Evolutionary conservation across 352 stramenopile species (phyloP), one percentile per base, ranked within the genome.

Genomic region (Phytophthora pluvialis): DNA sequence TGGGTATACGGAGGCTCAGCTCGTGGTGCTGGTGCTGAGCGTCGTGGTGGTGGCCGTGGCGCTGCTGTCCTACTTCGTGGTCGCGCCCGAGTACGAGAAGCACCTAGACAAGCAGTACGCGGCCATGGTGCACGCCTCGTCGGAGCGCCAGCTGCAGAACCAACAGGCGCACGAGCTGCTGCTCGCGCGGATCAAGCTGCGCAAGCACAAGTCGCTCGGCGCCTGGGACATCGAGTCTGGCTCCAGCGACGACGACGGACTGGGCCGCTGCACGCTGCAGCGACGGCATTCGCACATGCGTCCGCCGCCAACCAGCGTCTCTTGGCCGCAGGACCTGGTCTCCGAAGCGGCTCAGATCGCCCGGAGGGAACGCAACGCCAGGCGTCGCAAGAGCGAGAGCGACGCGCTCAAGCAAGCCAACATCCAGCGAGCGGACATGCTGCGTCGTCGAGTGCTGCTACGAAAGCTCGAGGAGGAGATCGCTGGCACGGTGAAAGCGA

Each of bases 21-120:
- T 90, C 45, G 78, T 83, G 47, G 44, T 85, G 46, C 60, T 90
- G 5, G 77, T 86, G 39, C 65, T 90, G 40, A 75, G 58, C 13
- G 53, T 78, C 47, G 59, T 93, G 5, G 68, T 93, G 35, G 64
- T 90, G 28, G 72, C 60, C 21, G 74, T 89, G 15, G 83, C 78
- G 31, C 59, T 93, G 26, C 71, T 93, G n/a, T 93, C 81, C 33
- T 93, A 93, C 64, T 93, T 91, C 43, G 83, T 93, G 16, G 81
- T 92, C 16, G 83, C 83, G 10, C 81, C 83, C 3, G 83, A 93
- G 64, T 91, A 83, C 68, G 80, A 91, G 55, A 90, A 90, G 67
- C 81, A 72, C 11, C 70, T 91, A 26, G 69, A 89, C 40, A 81
- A 88, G 60, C 70, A 88, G 72, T 87, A 78, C 56, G 72, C 75